Evolutionary conservation across 805 yeast genomes (phyloP), one percentile per base, ranked within the genome.

Genomic region (Candida arabinofermentans): DNA sequence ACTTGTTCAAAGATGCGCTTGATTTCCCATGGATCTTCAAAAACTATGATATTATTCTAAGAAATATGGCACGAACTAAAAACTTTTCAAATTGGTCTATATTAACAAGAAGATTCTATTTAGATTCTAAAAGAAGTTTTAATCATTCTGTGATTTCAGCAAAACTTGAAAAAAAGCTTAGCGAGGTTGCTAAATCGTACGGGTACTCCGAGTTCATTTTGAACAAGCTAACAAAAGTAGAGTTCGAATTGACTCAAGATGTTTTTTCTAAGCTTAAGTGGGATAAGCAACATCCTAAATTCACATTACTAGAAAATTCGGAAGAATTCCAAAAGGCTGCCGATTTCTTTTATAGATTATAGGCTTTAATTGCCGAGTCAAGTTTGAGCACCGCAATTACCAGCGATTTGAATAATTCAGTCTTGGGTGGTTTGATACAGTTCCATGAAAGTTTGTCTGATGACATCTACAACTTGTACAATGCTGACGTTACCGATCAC

Each of bases 81-180:
- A 29, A 45, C 24, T 46, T 37, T 27, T 19, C 27, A 5, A 47
- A 48, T 37, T 55, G 60, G 60, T 45, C 53, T 2, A 23, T 47
- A 3, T 27, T 54, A 12, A 47, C 46, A 14, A 39, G 57, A 27
- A 24, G 49, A n/a, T 51, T 54, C 27, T 50, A 40, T 35, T 22
- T 48, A n/a, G 57, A 52, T 16, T 37, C 56, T 16, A 47, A 41
- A 30, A 26, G 36, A 12, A 12, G 47, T 2, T 16, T 39, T 9
- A 18, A 18, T 9, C 21, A 38, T 2, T 39, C 47, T 3, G 14
- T 37, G 3, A 27, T 51, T n/a, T 27, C 46, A 2, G 18, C 31
- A 8, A 29, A 31, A 5, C 33, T 23, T 8, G 18, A 32, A 12
- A 10, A 12, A 5, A 21, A 18, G 6, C 18, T 53, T 3, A 13